Percentiles rank a stretch among this genome's conserved stretches.
These are phyloP conservation scores for Phytophthora rubi DNA, from an alignment of 352 stramenopile genomes.

Conservation along the genomic window DNA sequence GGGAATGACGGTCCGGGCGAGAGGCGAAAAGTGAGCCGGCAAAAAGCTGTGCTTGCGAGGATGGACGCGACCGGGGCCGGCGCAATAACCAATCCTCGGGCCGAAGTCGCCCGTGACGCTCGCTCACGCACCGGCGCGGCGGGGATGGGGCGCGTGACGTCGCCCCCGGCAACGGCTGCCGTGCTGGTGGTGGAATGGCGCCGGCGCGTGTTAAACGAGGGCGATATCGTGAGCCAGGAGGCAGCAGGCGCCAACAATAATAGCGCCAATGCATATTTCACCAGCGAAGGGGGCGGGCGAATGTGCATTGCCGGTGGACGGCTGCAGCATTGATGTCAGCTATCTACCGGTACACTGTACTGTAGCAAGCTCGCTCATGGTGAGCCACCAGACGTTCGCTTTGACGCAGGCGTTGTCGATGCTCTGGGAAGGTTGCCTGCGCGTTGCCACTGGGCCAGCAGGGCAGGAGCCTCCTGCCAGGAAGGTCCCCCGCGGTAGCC, in stretches of 20 bases:
- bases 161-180: conserved; percentile 3
- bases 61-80: conserved; percentile 15
- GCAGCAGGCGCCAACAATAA: too few relatives aligned
- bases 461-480: too few relatives aligned
- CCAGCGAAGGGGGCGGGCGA: not conserved
- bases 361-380: too few relatives aligned
- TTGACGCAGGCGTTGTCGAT: conserved; percentile 18
- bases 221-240: not conserved
- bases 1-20: conserved; percentile 18
- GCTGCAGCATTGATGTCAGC: too few relatives aligned
- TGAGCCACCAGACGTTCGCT: not conserved
- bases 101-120: conserved; percentile 26
- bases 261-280: too few relatives aligned
- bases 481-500: too few relatives aligned
- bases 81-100: not conserved
- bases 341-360: too few relatives aligned
- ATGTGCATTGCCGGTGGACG: not conserved
- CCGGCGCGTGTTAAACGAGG: not conserved
- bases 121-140: conserved; percentile 19
- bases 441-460: not conserved
- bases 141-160: conserved; percentile 29
- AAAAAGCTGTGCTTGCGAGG: not conserved
- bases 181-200: conserved; percentile 35
- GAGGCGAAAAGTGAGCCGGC: not conserved
- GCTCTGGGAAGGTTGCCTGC: not conserved